These are phyloP conservation scores for Hyaloscypha bicolor DNA, from an alignment of 495 filamentous ascomycete genomes.

Conservation along the genomic window DNA sequence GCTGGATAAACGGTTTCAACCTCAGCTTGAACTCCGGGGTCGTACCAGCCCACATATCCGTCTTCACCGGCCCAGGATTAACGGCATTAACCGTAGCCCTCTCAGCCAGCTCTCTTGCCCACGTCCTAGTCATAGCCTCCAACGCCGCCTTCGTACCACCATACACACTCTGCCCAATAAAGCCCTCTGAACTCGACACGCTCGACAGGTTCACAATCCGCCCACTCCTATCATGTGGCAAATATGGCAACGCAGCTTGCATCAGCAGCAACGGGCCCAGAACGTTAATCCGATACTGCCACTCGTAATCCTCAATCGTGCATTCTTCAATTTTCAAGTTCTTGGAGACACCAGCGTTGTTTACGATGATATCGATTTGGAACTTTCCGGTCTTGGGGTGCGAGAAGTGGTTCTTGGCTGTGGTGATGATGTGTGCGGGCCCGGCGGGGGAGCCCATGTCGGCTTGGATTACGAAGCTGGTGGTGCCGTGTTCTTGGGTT, in stretches of 20 bases:
- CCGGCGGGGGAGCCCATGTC: conserved; percentile 47
- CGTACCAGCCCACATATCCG: conserved; percentile 62
- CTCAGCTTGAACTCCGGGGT: conserved; percentile 42
- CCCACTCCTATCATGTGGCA: conserved; percentile 73
- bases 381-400: conserved; percentile 41
- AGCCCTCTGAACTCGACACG: conserved; percentile 69
- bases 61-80: conserved; percentile 86
- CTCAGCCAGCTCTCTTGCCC: conserved; percentile 80
- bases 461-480: conserved; percentile 42
- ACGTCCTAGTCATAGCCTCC: conserved; percentile 91
- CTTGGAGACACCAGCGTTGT: conserved; percentile 77
- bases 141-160: conserved; percentile 88
- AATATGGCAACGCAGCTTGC: conserved; percentile 67
- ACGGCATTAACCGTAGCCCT: conserved; percentile 81
- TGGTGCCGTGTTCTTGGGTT: conserved; percentile 38
- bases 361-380: conserved; percentile 84
- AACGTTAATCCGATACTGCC: conserved; percentile 81
- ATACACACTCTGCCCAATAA: conserved; percentile 74
- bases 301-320: conserved; percentile 62
- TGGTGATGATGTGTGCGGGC: conserved; percentile 39
- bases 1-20: conserved; percentile 60
- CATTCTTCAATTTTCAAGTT: conserved; percentile 63
- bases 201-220: conserved; percentile 80
- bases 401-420: conserved; percentile 35
- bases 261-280: conserved; percentile 81